Conservation (phyloP, 116 monocot species). For the Papilionanthe hybrid region DNA sequence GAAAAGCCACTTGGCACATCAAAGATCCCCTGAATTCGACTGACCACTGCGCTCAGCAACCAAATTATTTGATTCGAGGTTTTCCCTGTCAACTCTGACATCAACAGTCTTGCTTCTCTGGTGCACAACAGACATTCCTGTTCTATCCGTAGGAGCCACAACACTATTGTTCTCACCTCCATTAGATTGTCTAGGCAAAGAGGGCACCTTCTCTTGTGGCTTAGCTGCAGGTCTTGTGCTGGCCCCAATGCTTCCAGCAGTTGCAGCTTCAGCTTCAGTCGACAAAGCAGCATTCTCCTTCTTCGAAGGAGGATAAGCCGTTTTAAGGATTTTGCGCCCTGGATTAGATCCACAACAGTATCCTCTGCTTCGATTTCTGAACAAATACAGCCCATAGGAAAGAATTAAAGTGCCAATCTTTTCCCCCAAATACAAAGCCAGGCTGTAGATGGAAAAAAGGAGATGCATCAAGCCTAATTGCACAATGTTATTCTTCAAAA, state of each 20-base stretch:
- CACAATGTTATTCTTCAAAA: constrained; percentile 1
- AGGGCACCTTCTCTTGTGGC: not conserved
- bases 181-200: not conserved
- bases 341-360: constrained; percentile 9
- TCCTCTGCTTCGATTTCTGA: constrained; percentile 18
- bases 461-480: not conserved
- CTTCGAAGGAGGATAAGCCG: constrained; percentile 5
- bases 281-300: not conserved
- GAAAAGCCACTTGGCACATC: constrained; percentile 16
- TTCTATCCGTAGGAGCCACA: not conserved
- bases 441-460: not conserved
- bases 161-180: not conserved
- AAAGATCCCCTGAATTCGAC: not conserved
- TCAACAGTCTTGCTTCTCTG: constrained; percentile 16
- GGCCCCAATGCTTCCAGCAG: not conserved
- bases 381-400: constrained; percentile 25
- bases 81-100: not conserved
- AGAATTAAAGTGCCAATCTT: not conserved
- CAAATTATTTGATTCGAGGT: constrained; percentile 1
- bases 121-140: not conserved
- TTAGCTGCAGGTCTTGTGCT: not conserved
- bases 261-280: not conserved
- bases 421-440: not conserved
- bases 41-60: not conserved
- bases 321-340: constrained; percentile 7